A percentile compares a stretch with the other conserved stretches of the same genome.
Evolutionary conservation across 345 rosid genomes (phyloP).

Genomic region (Streptanthus diversifolius): DNA sequence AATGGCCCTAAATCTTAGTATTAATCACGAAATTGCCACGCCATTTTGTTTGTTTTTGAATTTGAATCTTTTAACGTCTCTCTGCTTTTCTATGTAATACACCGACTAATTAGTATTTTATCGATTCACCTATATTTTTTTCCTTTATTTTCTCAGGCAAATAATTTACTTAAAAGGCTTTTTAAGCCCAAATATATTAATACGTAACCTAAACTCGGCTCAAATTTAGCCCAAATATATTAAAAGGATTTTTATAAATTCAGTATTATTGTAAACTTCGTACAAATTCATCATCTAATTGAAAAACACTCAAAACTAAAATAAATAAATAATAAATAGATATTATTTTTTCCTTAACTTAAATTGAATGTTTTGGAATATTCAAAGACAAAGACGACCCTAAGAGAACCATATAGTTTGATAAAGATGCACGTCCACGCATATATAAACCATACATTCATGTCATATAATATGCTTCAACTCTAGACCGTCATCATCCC

Average conservation of each 20-base stretch:
- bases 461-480: not conserved
- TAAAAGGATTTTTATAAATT: not conserved
- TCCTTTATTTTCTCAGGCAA: not conserved
- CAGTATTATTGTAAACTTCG: not conserved
- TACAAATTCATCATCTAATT: not conserved
- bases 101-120: conserved; percentile 15
- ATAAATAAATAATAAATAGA: not conserved
- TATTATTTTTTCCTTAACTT: not conserved
- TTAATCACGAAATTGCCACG: conserved; percentile 2
- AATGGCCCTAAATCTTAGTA: not conserved
- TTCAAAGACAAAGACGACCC: conserved; percentile 5
- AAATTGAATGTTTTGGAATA: not conserved
- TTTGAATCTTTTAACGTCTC: conserved; percentile 35
- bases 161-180: not conserved
- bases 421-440: not conserved
- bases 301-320: not conserved
- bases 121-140: not conserved
- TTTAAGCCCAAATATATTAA: not conserved
- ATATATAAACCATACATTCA: not conserved
- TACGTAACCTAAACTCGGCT: not conserved
- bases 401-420: not conserved
- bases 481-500: conserved; percentile 1
- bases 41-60: not conserved
- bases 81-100: conserved; percentile 2
- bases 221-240: not conserved